Evolutionary conservation across 2,329 filamentous ascomycete genomes (phyloP).

Genomic region (Aplosporella prunicola): DNA sequence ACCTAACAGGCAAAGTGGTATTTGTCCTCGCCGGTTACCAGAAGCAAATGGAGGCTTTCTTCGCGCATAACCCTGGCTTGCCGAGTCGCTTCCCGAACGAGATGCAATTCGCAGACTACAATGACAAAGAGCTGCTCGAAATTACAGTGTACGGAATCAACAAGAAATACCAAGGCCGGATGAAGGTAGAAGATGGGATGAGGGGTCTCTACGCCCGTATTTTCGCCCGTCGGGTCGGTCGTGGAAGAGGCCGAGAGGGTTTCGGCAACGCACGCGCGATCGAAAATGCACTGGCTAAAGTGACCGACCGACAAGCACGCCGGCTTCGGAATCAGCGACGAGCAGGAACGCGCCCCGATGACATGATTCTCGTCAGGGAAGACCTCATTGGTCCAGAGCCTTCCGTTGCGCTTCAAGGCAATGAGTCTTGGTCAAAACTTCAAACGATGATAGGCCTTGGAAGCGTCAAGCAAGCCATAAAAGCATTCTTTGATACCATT

Average conservation of each 20-base stretch:
- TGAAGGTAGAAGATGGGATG: constrained; percentile 51
- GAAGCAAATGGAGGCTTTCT: constrained; percentile 68
- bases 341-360: constrained; percentile 38
- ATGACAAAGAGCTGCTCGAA: constrained; percentile 51
- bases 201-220: constrained; percentile 57
- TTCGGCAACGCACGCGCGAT: constrained; percentile 66
- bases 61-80: constrained; percentile 62
- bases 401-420: constrained; percentile 40
- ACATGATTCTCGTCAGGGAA: constrained; percentile 52
- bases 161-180: constrained; percentile 43
- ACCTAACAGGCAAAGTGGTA: constrained; percentile 57
- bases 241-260: constrained; percentile 52
- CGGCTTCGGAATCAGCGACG: constrained; percentile 44
- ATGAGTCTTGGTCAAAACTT: constrained; percentile 49
- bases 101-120: constrained; percentile 61
- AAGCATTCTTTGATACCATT: constrained; percentile 51
- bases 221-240: constrained; percentile 50
- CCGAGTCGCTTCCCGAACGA: constrained; percentile 57
- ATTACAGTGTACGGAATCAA: constrained; percentile 51
- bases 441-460: constrained; percentile 50
- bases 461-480: constrained; percentile 53
- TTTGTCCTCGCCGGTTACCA: constrained; percentile 67
- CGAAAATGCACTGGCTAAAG: constrained; percentile 49
- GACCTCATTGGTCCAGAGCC: constrained; percentile 66
- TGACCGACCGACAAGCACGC: constrained; percentile 50